These are phyloP conservation scores for Diutina sp. DNA, from an alignment of 1,139 yeast species.

Conservation along the genomic window DNA sequence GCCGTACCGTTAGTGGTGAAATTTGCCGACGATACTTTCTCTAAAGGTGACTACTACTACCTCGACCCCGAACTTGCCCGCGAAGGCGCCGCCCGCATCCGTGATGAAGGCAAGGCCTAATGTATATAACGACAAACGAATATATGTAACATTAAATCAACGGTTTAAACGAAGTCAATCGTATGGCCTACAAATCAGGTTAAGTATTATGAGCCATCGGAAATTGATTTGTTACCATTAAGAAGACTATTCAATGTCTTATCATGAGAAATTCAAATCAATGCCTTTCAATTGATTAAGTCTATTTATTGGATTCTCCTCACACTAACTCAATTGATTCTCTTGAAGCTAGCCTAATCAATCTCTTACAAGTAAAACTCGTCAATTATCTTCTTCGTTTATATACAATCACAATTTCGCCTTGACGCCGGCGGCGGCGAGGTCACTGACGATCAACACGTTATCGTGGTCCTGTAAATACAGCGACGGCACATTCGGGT, in stretches of 20 bases:
- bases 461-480: constrained; percentile 34
- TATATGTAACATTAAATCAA: too few species aligned
- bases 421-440: constrained; percentile 27
- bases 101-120: constrained; percentile 7
- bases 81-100: constrained; percentile 34
- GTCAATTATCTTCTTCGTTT: neutral
- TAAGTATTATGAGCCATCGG: too few species aligned
- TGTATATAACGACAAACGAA: neutral
- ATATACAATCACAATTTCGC: constrained; percentile 15
- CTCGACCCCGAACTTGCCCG: constrained; percentile 61
- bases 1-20: constrained; percentile 62
- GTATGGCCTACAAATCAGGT: too few species aligned
- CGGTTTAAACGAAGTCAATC: too few species aligned
- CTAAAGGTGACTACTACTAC: constrained; percentile 34
- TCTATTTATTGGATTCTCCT: too few species aligned
- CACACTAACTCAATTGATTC: too few species aligned
- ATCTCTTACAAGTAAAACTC: too few species aligned
- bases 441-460: constrained; percentile 33
- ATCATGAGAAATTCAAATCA: too few species aligned
- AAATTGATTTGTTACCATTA: too few species aligned
- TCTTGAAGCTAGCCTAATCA: too few species aligned
- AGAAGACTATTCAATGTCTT: too few species aligned
- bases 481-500: constrained; percentile 29
- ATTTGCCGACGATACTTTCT: constrained; percentile 27
- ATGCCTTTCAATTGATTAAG: too few species aligned